These are phyloP conservation scores for Yarrowia sp. DNA, from an alignment of 805 yeast genomes.

Conservation along the genomic window DNA sequence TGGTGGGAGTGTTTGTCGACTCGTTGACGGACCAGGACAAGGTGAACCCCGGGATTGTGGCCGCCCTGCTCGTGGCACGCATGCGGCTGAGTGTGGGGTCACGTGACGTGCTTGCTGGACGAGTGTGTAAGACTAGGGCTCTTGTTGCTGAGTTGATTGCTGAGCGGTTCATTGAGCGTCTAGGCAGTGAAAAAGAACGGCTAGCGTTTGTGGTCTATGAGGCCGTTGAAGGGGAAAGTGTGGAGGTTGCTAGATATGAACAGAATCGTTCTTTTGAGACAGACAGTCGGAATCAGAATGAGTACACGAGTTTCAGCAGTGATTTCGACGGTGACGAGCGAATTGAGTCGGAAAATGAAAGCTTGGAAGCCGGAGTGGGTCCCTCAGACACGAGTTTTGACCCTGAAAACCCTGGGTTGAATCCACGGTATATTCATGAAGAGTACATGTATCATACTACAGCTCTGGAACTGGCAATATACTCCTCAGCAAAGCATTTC, in stretches of 20 bases:
- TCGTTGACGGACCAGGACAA: not conserved
- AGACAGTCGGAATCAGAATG: not conserved
- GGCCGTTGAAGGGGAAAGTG: not conserved
- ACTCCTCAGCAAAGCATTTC: slow-evolving; percentile 45
- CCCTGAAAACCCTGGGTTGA: not conserved
- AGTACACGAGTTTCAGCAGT: not conserved
- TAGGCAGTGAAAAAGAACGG: not conserved
- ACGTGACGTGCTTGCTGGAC: slow-evolving; percentile 14
- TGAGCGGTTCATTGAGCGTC: slow-evolving; percentile 21
- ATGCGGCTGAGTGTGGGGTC: slow-evolving; percentile 21
- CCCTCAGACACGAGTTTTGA: not conserved
- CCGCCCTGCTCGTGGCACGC: slow-evolving; percentile 11
- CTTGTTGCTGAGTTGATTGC: slow-evolving; percentile 22
- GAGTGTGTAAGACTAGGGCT: slow-evolving; percentile 16
- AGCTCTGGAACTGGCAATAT: slow-evolving; percentile 13
- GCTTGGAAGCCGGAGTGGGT: not conserved
- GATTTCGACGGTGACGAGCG: not conserved
- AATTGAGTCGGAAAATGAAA: not conserved
- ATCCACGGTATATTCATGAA: not conserved
- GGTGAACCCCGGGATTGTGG: slow-evolving; percentile 6
- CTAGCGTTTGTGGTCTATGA: slow-evolving; percentile 12
- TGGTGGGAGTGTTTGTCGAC: slow-evolving; percentile 12
- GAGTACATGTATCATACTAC: slow-evolving; percentile 10
- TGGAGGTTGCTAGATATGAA: not conserved
- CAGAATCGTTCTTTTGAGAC: not conserved